phyloP scores from a whole-genome alignment of 768 basidiomycete genomes.

The Russula griseocarnosa region DNA sequence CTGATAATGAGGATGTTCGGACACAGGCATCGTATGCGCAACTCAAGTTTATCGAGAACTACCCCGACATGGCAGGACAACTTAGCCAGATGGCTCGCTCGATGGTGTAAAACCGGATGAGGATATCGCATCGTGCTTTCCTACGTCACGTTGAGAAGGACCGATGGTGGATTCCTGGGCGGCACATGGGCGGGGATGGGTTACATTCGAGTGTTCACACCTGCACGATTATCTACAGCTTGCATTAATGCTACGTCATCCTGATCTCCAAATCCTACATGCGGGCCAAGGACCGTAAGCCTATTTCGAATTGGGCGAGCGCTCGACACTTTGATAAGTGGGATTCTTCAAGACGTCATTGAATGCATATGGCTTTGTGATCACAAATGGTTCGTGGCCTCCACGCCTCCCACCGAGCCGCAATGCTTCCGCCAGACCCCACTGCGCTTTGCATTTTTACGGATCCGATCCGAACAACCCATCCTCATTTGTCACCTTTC shows the following conservation, averaged over 20 bases:
- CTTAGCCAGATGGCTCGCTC: constrained; percentile 46
- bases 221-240: constrained; percentile 16
- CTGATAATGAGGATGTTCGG: constrained; percentile 3
- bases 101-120: constrained; percentile 33
- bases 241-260: constrained; percentile 17
- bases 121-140: constrained; percentile 6
- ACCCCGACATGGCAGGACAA: constrained; percentile 80
- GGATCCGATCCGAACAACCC: background rate
- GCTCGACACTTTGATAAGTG: constrained; percentile 1
- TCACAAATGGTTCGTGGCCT: no score
- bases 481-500: constrained; percentile 9
- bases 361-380: background rate
- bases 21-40: constrained; percentile 80
- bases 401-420: background rate
- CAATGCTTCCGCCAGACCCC: background rate
- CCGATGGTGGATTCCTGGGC: constrained; percentile 3
- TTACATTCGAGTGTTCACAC: constrained; percentile 1
- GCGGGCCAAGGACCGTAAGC: background rate
- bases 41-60: constrained; percentile 74
- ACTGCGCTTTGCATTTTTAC: background rate
- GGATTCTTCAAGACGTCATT: constrained; percentile 11
- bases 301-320: constrained; percentile 14
- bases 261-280: background rate
- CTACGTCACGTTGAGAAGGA: constrained; percentile 3
- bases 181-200: constrained; percentile 1